Conservation (phyloP, 139 green algal genomes). For the Picochlorum sp. region DNA sequence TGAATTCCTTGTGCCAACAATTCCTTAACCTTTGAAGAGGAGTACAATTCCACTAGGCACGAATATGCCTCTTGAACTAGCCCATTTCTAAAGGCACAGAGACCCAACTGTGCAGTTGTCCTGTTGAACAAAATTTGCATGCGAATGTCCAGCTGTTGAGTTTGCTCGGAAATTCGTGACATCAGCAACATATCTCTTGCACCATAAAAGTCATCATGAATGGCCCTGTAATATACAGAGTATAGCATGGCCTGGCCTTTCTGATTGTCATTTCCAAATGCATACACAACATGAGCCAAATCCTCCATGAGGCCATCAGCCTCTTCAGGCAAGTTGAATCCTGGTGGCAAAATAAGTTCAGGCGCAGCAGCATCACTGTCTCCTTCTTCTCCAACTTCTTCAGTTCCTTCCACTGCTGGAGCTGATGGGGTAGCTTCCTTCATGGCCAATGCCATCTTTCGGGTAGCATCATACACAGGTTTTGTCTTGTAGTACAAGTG, state of each 20-base stretch:
- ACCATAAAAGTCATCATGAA: slow-evolving; percentile 85
- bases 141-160: slow-evolving; percentile 43
- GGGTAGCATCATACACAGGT: slow-evolving; percentile 74
- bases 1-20: slow-evolving; percentile 75
- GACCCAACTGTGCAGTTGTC: slow-evolving; percentile 87
- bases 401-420: slow-evolving; percentile 9
- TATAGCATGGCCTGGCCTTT: slow-evolving; percentile 95
- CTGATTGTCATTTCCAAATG: slow-evolving; percentile 86
- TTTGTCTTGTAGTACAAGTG: slow-evolving; percentile 96
- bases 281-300: slow-evolving; percentile 71
- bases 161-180: slow-evolving; percentile 77
- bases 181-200: slow-evolving; percentile 93
- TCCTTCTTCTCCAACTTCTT: slow-evolving; percentile 37
- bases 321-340: slow-evolving; percentile 59
- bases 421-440: slow-evolving; percentile 30
- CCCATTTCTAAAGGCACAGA: slow-evolving; percentile 81
- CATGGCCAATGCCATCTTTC: slow-evolving; percentile 51
- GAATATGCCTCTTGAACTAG: slow-evolving; percentile 80
- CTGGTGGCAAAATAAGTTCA: slow-evolving; percentile 56
- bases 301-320: slow-evolving; percentile 29
- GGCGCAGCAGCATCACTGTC: slow-evolving; percentile 18
- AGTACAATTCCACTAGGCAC: slow-evolving; percentile 91
- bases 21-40: slow-evolving; percentile 88
- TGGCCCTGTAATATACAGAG: slow-evolving; percentile 81
- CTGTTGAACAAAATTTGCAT: slow-evolving; percentile 94